Base-by-base conservation (phyloP, 1,284 basidiomycete species). In the Ceratobasidium sp. region DNA sequence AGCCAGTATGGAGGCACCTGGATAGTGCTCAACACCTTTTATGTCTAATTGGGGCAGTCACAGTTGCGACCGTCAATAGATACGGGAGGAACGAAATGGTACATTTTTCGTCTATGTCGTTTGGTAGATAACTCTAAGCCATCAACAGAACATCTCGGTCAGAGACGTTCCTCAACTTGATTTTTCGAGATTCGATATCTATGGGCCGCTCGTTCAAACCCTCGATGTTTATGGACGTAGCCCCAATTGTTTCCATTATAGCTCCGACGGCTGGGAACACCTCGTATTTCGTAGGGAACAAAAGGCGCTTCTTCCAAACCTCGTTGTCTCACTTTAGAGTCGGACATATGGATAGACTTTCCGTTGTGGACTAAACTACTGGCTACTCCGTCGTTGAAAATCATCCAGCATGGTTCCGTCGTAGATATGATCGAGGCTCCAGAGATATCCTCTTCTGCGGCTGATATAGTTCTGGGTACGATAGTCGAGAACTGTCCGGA, bases 11-110 rank as follows among this genome's bases (percentile, higher is more conserved):
- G 61, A 21, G 45, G 2, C 6, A 64, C 28, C 18, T 50, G 2
- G 28, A 64, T 30, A 45, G 61, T n/a, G 61, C 61, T 14, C 62
- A 53, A 28, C n/a, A 52, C 48, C 32, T 65, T 1, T 41, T 65
- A n/a, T 18, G 2, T 8, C 62, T 65, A 3, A 14, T 65, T 21
- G 45, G 45, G 23, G 62, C 21, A 34, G 39, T 32, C 14, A 2
- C 9, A 32, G 28, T 39, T 4, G 34, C 41, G 5, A 12, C 4
- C 1, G 6, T 10, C 5, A 52, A 23, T n/a, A 50, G 45, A 26
- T 9, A 32, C 36, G n/a, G 58, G 36, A 60, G 21, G 16, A 28
- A 64, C 21, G 26, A 50, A 48, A 50, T 26, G 2, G 53, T 50
- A 50, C n/a, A 23, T 57, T 23, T 1, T 26, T 8, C 21, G n/a